phyloP scores from a whole-genome alignment of 2,329 filamentous ascomycete species.

The Talaromyces sp. region DNA sequence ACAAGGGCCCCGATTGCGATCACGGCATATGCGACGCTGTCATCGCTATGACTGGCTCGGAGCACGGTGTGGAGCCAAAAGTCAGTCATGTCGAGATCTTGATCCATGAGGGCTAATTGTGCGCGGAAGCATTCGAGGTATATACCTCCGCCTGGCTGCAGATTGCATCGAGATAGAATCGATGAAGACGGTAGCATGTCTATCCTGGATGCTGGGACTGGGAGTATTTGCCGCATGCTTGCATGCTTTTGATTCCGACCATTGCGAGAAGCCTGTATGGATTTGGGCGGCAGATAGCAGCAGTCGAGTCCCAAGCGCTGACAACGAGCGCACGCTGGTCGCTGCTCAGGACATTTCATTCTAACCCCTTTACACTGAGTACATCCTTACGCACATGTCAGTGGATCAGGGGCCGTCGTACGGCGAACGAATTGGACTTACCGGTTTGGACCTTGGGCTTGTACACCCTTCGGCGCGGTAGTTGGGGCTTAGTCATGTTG shows the following conservation, averaged over 20 bases:
- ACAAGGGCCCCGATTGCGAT: neutral
- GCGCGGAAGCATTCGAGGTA: constrained; percentile 1
- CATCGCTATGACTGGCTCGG: neutral
- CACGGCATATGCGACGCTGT: constrained; percentile 5
- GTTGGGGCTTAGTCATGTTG: neutral
- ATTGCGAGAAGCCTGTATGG: neutral
- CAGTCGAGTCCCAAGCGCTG: neutral
- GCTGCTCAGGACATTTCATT: constrained; percentile 8
- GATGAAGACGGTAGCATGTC: neutral
- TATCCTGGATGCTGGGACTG: neutral
- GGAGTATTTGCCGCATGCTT: neutral
- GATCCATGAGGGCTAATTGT: constrained; percentile 1
- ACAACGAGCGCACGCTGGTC: constrained; percentile 3
- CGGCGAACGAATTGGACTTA: neutral
- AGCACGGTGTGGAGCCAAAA: constrained; percentile 7
- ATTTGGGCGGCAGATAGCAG: neutral
- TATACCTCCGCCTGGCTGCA: neutral
- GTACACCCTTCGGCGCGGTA: neutral
- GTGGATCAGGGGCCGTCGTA: neutral
- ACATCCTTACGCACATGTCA: neutral
- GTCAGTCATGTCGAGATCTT: constrained; percentile 5
- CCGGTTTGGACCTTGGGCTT: constrained; percentile 1
- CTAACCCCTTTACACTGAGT: neutral
- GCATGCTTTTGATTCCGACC: neutral
- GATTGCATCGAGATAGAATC: neutral